These are phyloP conservation scores for Xylaria intraflava DNA, from an alignment of 495 filamentous ascomycete genomes.

Conservation along the genomic window DNA sequence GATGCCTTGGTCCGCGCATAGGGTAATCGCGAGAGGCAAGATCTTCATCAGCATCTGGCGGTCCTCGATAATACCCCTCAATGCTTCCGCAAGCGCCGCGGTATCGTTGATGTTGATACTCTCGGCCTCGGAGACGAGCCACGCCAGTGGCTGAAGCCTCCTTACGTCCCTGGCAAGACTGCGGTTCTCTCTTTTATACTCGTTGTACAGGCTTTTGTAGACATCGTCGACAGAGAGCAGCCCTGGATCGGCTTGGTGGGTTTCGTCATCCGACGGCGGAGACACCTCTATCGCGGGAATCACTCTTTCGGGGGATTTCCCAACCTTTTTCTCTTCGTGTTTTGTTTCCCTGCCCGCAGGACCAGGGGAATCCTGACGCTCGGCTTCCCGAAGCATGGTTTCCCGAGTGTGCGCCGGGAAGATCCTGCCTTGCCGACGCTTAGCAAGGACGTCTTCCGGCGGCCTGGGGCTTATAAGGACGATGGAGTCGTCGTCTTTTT, in stretches of 20 bases:
- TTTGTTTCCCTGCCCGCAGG: not conserved
- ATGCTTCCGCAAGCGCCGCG: not conserved
- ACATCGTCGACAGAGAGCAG: not conserved
- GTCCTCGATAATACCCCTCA: slow-evolving; percentile 14
- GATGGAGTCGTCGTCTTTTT: not conserved
- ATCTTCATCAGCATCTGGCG: slow-evolving; percentile 11
- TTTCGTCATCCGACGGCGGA: not conserved
- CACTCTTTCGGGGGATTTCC: not conserved
- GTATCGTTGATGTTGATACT: slow-evolving; percentile 8
- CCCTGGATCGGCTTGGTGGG: not conserved
- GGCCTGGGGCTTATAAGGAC: not conserved
- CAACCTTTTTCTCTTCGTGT: not conserved
- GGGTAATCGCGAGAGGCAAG: slow-evolving; percentile 12
- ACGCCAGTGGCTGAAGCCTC: slow-evolving; percentile 11
- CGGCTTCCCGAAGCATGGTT: not conserved
- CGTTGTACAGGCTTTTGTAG: slow-evolving; percentile 9
- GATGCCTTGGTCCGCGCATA: slow-evolving; percentile 15
- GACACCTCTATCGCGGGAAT: not conserved
- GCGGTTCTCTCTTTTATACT: slow-evolving; percentile 5
- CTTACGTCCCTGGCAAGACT: not conserved
- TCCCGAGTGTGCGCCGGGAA: not conserved
- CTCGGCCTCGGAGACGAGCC: slow-evolving; percentile 14
- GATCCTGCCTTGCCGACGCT: not conserved
- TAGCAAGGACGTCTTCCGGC: not conserved
- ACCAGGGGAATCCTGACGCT: no score